These are phyloP conservation scores for Nigrospora oryzae DNA, from an alignment of 2,329 filamentous ascomycete species.

Conservation along the genomic window DNA sequence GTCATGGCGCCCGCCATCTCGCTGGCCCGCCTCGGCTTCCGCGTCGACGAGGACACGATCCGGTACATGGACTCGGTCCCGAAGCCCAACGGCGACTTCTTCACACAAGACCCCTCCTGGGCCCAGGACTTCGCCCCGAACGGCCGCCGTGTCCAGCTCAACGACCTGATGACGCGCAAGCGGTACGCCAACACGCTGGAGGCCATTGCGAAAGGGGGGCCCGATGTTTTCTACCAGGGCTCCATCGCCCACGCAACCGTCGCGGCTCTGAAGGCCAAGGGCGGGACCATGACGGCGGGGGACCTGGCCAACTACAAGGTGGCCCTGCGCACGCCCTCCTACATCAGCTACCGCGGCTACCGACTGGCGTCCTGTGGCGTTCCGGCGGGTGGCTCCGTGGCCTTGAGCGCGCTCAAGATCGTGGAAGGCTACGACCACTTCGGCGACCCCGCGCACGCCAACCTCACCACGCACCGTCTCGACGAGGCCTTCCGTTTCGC, in stretches of 20 bases:
- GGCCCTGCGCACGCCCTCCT: constrained; percentile 49
- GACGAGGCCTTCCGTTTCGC: constrained; percentile 78
- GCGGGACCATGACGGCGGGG: constrained; percentile 73
- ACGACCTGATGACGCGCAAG: constrained; percentile 31
- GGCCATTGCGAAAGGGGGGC: constrained; percentile 34
- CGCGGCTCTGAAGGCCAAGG: constrained; percentile 48
- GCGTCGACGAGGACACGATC: constrained; percentile 57
- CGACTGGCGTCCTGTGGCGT: constrained; percentile 60
- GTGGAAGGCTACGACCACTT: constrained; percentile 63
- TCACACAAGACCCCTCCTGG: constrained; percentile 65
- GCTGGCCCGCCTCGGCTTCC: constrained; percentile 66
- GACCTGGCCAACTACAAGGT: constrained; percentile 72
- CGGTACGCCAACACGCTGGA: constrained; percentile 48
- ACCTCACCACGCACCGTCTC: constrained; percentile 66
- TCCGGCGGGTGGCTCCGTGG: constrained; percentile 66
- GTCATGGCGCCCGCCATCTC: constrained; percentile 64
- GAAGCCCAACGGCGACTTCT: constrained; percentile 46
- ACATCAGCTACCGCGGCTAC: constrained; percentile 60
- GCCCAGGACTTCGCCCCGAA: constrained; percentile 68
- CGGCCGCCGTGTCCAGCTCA: constrained; percentile 20
- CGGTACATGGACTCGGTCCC: constrained; percentile 53
- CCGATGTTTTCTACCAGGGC: constrained; percentile 34
- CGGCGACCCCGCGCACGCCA: constrained; percentile 40
- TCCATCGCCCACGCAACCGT: constrained; percentile 33
- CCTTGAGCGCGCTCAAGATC: constrained; percentile 65